Evolutionary conservation across 352 stramenopile species (phyloP).

Genomic region (Pelagophyceae sp.): DNA sequence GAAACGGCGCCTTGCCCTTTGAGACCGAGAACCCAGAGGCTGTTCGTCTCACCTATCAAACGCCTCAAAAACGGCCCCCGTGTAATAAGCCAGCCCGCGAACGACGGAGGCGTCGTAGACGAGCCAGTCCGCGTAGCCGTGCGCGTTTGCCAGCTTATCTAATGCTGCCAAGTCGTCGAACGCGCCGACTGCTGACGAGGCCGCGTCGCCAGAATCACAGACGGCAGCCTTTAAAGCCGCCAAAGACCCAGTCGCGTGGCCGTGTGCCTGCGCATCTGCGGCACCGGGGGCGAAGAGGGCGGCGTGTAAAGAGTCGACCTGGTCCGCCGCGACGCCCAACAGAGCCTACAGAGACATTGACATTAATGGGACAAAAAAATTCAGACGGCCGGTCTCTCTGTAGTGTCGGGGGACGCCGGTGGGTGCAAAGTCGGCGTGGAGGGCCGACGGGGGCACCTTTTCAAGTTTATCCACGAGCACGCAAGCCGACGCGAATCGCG

Average conservation of each 20-base stretch:
- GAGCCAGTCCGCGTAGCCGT: slow-evolving; percentile 66
- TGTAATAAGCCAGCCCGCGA: slow-evolving; percentile 74
- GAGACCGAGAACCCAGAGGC: too few relatives aligned
- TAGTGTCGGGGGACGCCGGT: slow-evolving; percentile 3
- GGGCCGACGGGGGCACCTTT: slow-evolving; percentile 45
- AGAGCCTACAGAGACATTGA: too few relatives aligned
- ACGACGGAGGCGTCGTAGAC: slow-evolving; percentile 69
- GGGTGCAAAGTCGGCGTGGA: slow-evolving; percentile 7
- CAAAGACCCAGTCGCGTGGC: slow-evolving; percentile 37
- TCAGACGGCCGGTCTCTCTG: too few relatives aligned
- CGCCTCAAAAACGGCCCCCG: slow-evolving; percentile 62
- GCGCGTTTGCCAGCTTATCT: slow-evolving; percentile 51
- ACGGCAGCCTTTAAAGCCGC: slow-evolving; percentile 51
- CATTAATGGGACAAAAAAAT: too few relatives aligned
- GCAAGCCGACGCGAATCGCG: slow-evolving; percentile 51
- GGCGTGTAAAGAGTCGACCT: neutral
- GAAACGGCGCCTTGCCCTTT: too few relatives aligned
- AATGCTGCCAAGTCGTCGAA: slow-evolving; percentile 47
- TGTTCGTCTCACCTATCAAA: slow-evolving; percentile 60
- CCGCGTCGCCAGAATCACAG: slow-evolving; percentile 48
- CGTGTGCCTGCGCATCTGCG: neutral
- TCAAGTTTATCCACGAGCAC: slow-evolving; percentile 76
- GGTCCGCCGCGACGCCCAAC: neutral
- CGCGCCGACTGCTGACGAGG: slow-evolving; percentile 30
- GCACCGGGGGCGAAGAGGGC: neutral